Percentiles rank a stretch among this genome's conserved stretches.
These are phyloP conservation scores for Aristolochia californica DNA, from an alignment of 164 flowering plant genomes.

Conservation along the genomic window DNA sequence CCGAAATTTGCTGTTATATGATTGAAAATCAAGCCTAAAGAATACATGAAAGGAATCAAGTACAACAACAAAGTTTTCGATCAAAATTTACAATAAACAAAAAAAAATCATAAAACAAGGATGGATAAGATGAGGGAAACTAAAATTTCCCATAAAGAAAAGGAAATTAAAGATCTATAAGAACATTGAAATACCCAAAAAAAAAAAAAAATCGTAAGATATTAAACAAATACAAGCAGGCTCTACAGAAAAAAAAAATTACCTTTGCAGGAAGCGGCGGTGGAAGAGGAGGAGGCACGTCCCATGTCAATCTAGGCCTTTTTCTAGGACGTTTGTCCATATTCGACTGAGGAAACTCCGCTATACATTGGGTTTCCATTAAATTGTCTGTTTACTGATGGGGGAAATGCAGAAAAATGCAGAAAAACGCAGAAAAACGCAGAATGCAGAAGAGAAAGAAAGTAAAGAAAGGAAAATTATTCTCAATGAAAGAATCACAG, in stretches of 20 bases:
- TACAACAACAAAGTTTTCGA: neutral
- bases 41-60: neutral
- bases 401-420: neutral
- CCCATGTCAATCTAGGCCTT: slow-evolving; percentile 68
- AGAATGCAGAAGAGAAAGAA: neutral
- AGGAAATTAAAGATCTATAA: neutral
- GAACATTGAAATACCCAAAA: neutral
- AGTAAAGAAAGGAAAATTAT: neutral
- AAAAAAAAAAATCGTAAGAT: neutral
- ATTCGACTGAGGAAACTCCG: slow-evolving; percentile 50
- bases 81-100: too few species aligned
- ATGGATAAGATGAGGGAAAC: neutral
- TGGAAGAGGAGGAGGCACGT: slow-evolving; percentile 51
- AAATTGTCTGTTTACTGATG: slow-evolving; percentile 1
- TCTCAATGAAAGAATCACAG: too few species aligned
- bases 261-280: slow-evolving; percentile 17
- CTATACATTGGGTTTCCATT: slow-evolving; percentile 67
- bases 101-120: neutral
- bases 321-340: slow-evolving; percentile 78
- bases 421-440: too few species aligned
- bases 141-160: neutral
- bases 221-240: neutral
- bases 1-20: too few species aligned
- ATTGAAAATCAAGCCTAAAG: too few species aligned
- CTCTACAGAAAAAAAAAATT: too few species aligned